Base-by-base conservation (phyloP, 306 rosid genomes). In the Echinosophora koreensis region DNA sequence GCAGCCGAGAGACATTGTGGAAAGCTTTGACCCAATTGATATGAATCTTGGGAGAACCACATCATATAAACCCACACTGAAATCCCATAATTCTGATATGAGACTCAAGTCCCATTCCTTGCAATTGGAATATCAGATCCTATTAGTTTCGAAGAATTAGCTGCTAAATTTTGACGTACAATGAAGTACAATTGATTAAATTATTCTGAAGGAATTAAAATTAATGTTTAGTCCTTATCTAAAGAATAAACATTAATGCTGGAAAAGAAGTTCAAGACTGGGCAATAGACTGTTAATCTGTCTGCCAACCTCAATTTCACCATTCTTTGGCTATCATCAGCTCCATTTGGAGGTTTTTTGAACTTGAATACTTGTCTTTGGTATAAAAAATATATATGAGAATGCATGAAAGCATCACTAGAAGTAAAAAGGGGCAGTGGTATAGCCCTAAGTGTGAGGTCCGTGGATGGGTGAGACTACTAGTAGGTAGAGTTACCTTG, bases 321-420 rank as follows among this genome's bases (percentile, higher is more conserved):
- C n/a, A n/a, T n/a, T n/a, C n/a, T n/a, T n/a, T n/a, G n/a, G 22
- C 22, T 22, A 38, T 11, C 11, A 28, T 67, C 39, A 47, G 28
- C 58, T 67, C 73, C 38, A 47, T 67, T 67, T 46, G 58, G 58
- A 67, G 18, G 42, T 66, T 22, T 66, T 17, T 22, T 11, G 72
- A 8, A 30, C 30, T 49, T 68, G 46, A 27, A 32, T 14, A 69
- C 32, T 69, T 69, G 49, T 10, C 17, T 70, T 52, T 10, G 63
- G 49, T 52, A 15, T 28, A 51, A 56, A 59, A 42, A 47, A n/a
- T 22, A 54, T 70, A 42, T 54, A 2, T 11, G 51, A 71, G 27
- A n/a, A 61, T 32, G 44, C 12, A 14, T 61, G 66, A 61, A 14
- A 14, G 38, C 14, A 46, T 61, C 22, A 61, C 66, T 2, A 71